Percentiles rank a stretch among this genome's conserved stretches.
Evolutionary conservation across 1,284 basidiomycete genomes (phyloP).

Genomic region (Volvariella surrecta): DNA sequence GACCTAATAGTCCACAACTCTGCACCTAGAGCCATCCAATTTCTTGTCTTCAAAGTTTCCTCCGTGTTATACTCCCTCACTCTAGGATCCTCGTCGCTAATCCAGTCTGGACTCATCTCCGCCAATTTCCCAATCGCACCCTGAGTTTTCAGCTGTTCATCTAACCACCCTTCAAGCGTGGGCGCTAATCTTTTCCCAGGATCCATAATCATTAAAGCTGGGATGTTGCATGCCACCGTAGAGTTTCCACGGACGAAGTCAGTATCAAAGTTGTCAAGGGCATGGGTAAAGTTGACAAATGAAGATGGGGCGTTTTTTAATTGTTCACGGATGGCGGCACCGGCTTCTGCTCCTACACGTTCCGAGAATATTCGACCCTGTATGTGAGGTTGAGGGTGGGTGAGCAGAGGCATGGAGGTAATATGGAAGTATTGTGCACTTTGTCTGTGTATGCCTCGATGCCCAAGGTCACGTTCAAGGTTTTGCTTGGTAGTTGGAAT

Average conservation of each 20-base stretch:
- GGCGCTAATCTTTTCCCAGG: conserved; percentile 1
- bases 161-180: conserved; percentile 9
- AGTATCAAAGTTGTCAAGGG: conserved; percentile 7
- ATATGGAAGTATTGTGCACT: conserved; percentile 13
- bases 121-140: conserved; percentile 8
- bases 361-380: conserved; percentile 17
- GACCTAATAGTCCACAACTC: conserved; percentile 18
- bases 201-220: not conserved
- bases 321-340: conserved; percentile 2
- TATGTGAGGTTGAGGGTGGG: conserved; percentile 1
- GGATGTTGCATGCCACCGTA: not conserved
- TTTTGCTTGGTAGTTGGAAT: conserved; percentile 8
- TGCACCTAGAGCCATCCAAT: conserved; percentile 18
- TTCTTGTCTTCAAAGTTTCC: conserved; percentile 15
- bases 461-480: conserved; percentile 18
- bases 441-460: conserved; percentile 18
- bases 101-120: conserved; percentile 9
- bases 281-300: conserved; percentile 7
- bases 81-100: conserved; percentile 21
- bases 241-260: conserved; percentile 8
- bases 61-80: conserved; percentile 21
- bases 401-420: not conserved
- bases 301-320: conserved; percentile 7
- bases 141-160: conserved; percentile 6
- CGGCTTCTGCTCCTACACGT: conserved; percentile 5